Percentiles rank a stretch among this genome's conserved stretches.
Conservation (phyloP, 1,139 yeast genomes). For the Blastobotrys aristatus region DNA sequence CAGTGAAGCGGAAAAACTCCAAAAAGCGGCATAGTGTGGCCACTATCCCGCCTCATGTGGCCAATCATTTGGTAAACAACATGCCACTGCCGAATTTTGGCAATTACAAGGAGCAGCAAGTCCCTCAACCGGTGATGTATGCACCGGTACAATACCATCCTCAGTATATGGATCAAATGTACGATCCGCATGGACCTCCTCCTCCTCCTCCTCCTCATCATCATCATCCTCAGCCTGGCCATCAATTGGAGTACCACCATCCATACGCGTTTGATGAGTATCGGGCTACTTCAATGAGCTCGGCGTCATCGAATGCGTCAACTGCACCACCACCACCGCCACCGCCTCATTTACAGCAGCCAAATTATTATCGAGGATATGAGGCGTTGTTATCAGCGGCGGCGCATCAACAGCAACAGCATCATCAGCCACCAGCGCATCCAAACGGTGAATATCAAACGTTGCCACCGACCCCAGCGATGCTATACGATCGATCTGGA, state of each 20-base stretch:
- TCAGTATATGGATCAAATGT: background rate
- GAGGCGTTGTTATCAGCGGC: constrained; percentile 14
- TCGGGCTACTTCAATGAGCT: constrained; percentile 10
- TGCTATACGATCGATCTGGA: constrained; percentile 10
- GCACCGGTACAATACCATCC: constrained; percentile 10
- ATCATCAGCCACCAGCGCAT: background rate
- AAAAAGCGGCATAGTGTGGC: constrained; percentile 9
- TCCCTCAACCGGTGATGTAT: constrained; percentile 6
- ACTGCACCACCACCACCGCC: background rate
- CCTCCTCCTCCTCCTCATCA: background rate
- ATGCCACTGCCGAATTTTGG: constrained; percentile 5
- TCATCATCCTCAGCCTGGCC: background rate
- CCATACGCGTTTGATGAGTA: constrained; percentile 9
- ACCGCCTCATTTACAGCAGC: constrained; percentile 3
- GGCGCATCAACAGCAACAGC: constrained; percentile 7
- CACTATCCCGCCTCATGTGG: constrained; percentile 7
- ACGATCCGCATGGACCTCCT: background rate
- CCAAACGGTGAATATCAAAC: constrained; percentile 3
- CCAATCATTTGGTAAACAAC: constrained; percentile 8
- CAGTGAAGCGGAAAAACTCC: constrained; percentile 18
- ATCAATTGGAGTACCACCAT: background rate
- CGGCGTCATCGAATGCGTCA: constrained; percentile 9
- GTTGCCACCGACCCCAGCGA: constrained; percentile 11
- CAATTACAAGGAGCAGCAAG: constrained; percentile 3
- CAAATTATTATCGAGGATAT: constrained; percentile 9